These are phyloP conservation scores for Fragaria iinumae DNA, from an alignment of 306 rosid genomes.

Conservation along the genomic window DNA sequence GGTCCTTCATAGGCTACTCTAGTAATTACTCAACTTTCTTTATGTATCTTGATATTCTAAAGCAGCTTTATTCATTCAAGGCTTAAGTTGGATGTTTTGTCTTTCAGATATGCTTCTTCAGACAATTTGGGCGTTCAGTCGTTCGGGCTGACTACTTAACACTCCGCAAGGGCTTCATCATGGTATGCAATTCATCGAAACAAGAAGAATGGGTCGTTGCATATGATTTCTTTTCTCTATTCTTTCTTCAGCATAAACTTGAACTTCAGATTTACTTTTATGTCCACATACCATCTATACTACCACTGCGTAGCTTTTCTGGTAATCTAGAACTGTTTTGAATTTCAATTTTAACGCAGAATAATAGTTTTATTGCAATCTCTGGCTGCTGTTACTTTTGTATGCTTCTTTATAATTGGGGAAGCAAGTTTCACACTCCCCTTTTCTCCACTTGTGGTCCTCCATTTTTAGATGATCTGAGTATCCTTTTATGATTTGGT, in stretches of 20 bases:
- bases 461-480: not conserved
- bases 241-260: not conserved
- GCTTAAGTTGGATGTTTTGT: conserved; percentile 16
- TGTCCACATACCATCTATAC: not conserved
- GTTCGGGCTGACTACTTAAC: conserved; percentile 87
- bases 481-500: not conserved
- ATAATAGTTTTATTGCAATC: not conserved
- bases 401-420: not conserved
- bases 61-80: not conserved
- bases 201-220: conserved; percentile 1
- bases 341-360: not conserved
- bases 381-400: not conserved
- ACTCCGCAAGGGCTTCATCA: conserved; percentile 90
- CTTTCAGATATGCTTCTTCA: conserved; percentile 78
- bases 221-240: not conserved
- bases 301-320: not conserved
- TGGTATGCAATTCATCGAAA: conserved; percentile 41
- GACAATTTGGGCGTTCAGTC: conserved; percentile 88
- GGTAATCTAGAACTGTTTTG: not conserved
- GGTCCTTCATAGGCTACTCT: not conserved
- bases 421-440: not conserved
- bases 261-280: not conserved
- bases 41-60: not conserved
- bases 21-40: not conserved
- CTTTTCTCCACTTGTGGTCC: not conserved